A percentile compares a stretch with the other conserved stretches of the same genome.
These are phyloP conservation scores for Capronia epimyces DNA, from an alignment of 2,329 filamentous ascomycete species.

Conservation along the genomic window DNA sequence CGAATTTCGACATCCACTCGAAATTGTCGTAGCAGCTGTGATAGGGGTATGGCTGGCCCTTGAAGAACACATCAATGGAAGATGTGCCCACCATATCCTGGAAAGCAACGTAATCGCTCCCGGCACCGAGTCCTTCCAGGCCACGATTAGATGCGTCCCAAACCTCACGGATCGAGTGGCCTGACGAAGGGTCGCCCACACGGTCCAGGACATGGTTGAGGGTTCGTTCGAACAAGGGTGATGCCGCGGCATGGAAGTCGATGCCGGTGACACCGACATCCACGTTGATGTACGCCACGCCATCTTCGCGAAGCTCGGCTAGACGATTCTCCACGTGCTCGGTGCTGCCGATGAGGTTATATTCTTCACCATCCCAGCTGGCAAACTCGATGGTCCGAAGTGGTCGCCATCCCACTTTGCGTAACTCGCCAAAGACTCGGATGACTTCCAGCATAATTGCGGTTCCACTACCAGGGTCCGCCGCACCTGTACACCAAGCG, in stretches of 20 bases:
- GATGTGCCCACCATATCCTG: conserved; percentile 86
- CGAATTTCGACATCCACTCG: conserved; percentile 72
- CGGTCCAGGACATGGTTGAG: conserved; percentile 69
- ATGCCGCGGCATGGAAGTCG: conserved; percentile 71
- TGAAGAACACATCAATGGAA: conserved; percentile 78
- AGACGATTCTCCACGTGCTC: conserved; percentile 88
- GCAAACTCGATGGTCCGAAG: conserved; percentile 94
- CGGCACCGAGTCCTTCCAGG: conserved; percentile 65
- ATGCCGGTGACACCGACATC: conserved; percentile 73
- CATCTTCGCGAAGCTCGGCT: conserved; percentile 65
- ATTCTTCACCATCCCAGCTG: conserved; percentile 91
- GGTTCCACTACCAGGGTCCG: conserved; percentile 79
- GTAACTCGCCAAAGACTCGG: conserved; percentile 74
- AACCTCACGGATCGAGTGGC: conserved; percentile 61
- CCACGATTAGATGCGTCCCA: conserved; percentile 63
- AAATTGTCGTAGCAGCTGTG: conserved; percentile 87
- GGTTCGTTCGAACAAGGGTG: conserved; percentile 69
- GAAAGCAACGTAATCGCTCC: conserved; percentile 82
- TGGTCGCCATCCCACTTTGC: conserved; percentile 75
- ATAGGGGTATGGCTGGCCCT: conserved; percentile 61
- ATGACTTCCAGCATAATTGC: conserved; percentile 87
- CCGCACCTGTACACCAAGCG: conserved; percentile 82
- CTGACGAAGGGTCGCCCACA: conserved; percentile 59
- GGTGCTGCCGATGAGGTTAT: conserved; percentile 89
- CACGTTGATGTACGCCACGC: conserved; percentile 84